Evolutionary conservation across 148 eudicot genomes (phyloP), one percentile per base, ranked within the genome.

Genomic region (Rhododendron henanense): DNA sequence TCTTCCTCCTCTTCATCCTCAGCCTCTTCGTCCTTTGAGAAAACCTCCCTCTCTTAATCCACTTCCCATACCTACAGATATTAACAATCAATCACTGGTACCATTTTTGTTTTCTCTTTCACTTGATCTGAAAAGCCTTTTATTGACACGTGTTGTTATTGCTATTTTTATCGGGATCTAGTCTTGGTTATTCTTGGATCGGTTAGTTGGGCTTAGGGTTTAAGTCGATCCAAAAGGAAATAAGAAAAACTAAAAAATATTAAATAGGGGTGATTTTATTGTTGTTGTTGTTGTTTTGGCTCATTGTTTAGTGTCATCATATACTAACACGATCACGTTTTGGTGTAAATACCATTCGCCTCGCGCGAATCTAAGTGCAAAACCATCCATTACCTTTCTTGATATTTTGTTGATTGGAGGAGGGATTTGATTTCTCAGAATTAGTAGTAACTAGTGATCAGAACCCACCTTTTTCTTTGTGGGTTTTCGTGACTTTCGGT

Each of bases 1-100:
- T 92, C 82, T 93, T 96, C 69, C 92, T 94, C 47, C 93, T 94
- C 71, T 91, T 91, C 88, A 91, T 94, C 87, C 90, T 93, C 83
- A 82, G 88, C 76, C 95, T 93, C 88, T 94, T 91, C 85, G 85
- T 93, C 86, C 95, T 96, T 83, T 94, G 89, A 89, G 84, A 48
- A 28, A 50, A 44, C 35, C 33, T 71, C 84, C 57, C 47, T 50
- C 73, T 51, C 50, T 53, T 37, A 10, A 65, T 7, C 67, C 33
- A 47, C 33, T 39, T 69, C 51, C 47, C 88, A 82, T 81, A 87
- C 81, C 87, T 88, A 84, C 74, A 14, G 73, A 82, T 84, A 84
- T 81, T 90, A 82, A 59, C 87, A 83, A 86, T 71, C 10, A 59
- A 78, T 78, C 81, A 25, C 14, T 44, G 6, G 25, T 47, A 65